phyloP scores from a whole-genome alignment of 495 filamentous ascomycete species.

The Penicillium pulvis region DNA sequence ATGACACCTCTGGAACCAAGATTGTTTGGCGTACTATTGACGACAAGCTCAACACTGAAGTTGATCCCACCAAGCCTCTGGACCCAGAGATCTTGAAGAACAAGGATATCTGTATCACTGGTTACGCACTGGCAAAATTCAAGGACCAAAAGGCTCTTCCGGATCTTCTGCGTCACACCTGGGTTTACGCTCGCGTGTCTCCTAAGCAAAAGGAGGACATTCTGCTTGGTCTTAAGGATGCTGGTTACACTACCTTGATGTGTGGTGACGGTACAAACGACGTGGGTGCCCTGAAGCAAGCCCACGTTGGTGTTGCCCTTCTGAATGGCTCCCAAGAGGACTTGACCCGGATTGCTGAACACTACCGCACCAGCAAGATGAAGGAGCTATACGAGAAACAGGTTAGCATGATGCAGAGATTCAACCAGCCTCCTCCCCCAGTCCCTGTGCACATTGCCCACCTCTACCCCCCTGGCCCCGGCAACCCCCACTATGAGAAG shows the following conservation, averaged over 20 bases:
- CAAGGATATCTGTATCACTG: constrained; percentile 96
- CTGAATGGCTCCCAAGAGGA: constrained; percentile 94
- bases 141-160: constrained; percentile 73
- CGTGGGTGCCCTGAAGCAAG: constrained; percentile 97
- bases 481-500: constrained; percentile 94
- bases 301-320: constrained; percentile 93
- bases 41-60: constrained; percentile 83
- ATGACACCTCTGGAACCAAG: constrained; percentile 77
- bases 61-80: constrained; percentile 79
- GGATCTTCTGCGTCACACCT: constrained; percentile 80
- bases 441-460: constrained; percentile 91
- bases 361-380: constrained; percentile 92
- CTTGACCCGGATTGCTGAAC: constrained; percentile 85
- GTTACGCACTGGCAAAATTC: constrained; percentile 89
- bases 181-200: constrained; percentile 98
- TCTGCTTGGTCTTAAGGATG: constrained; percentile 89
- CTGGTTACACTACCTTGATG: constrained; percentile 98
- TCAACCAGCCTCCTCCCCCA: constrained; percentile 88
- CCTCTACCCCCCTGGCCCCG: constrained; percentile 86
- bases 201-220: constrained; percentile 99
- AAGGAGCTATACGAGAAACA: constrained; percentile 99
- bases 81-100: constrained; percentile 77
- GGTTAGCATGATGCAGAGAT: constrained; percentile 81
- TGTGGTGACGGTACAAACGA: constrained; percentile 99
- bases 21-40: constrained; percentile 96